Evolutionary conservation across 108 stramenopile genomes (phyloP), one percentile per base, ranked within the genome.

Genomic region (Conticribra weissflogii): DNA sequence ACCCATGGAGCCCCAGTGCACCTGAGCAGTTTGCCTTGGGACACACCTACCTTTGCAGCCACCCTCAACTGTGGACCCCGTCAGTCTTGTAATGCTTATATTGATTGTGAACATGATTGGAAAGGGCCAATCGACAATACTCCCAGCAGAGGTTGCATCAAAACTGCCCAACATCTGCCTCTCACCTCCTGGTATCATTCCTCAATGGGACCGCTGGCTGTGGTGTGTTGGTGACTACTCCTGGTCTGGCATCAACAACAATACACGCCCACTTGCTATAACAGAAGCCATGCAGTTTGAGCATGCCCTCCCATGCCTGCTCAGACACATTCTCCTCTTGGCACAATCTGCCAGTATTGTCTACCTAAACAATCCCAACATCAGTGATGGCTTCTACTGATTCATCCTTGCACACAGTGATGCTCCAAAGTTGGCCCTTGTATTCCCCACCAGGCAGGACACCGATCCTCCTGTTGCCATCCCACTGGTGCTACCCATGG

Each of bases 211-310:
- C 1, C 34, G 63, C 2, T 61, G 76, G 0, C 68, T 68, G 16
- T 61, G 59, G 0, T 63, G 54, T 53, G 71, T 77, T 3, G 48
- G 61, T 30, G 76, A 77, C 16, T 77, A 70, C 69, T 63, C 23
- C 16, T 77, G 47, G 68, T 63, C 36, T 0, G 3, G 17, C 4
- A 62, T 77, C 1, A 84, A 84, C 33, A 34, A 59, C 0, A 73
- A 76, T 0, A 78, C 72, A 2, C 28, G 74, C 1, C 72, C 61
- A 1, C 48, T 68, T 25, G 60, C 77, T 63, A 69, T 50, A 0
- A 2, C 0, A 2, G 74, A 76, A 0, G 47, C 81, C 46, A 77
- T 82, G 75, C 75, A 77, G 18, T 82, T 82, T 41, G 81, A 75
- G 25, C 75, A 74, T 14, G 52, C 75, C 16, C 47, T 82, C 28